Evolutionary conservation across 805 yeast genomes (phyloP), one percentile per base, ranked within the genome.

Genomic region (Yarrowia phangngaensis): DNA sequence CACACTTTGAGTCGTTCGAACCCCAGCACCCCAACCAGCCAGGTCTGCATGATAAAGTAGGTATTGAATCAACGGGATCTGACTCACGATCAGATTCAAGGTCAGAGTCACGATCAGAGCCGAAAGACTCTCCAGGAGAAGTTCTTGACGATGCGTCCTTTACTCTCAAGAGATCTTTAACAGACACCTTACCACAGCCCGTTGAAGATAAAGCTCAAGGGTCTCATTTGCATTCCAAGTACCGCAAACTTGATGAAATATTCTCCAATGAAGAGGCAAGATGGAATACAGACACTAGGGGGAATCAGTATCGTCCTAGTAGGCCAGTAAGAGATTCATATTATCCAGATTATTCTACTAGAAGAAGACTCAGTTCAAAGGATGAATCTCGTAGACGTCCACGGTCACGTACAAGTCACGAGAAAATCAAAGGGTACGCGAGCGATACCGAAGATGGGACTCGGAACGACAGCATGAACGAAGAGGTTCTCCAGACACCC

Each of bases 391-490:
- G n/a, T n/a, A n/a, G n/a, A n/a, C n/a, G n/a, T n/a, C n/a, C 23
- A 28, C 15, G 23, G 23, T 8, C 27, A 13, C 12, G 3, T 41
- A 41, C 29, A 32, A 20, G n/a, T 22, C 20, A 26, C 35, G 35
- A 3, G 48, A 41, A 20, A 20, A 28, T 28, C 28, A 41, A 7
- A 14, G 48, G 14, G 48, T 23, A 2, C 48, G 48, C 2, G 48
- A 20, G 4, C 27, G 48, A 22, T 41, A 28, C 36, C 49, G 47
- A 15, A 26, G 51, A 14, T 35, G 49, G 50, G 35, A 41, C 15
- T 15, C 47, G 26, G 47, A 46, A 15, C 48, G 36, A 17, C 48
- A 46, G 20, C 41, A 30, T 16, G 41, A 43, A 35, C 41, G 41
- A 3, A 43, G 41, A 1, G 36, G 49, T 2, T 19, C 8, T 17